Evolutionary conservation across 139 green algal genomes (phyloP), one percentile per base, ranked within the genome.

Genomic region (Chlamydomonas applanata): DNA sequence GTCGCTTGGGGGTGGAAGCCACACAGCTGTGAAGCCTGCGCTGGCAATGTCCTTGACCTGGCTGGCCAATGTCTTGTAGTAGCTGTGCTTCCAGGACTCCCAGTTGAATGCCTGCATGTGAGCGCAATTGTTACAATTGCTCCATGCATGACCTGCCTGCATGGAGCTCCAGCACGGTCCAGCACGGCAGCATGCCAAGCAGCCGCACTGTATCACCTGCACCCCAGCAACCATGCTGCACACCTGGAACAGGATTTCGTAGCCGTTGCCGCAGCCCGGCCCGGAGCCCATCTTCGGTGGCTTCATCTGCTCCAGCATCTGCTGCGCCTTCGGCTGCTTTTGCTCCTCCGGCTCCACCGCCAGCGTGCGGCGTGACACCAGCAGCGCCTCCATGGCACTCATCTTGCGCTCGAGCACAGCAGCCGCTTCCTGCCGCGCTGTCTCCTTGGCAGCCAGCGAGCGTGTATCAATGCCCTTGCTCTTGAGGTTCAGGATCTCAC

Each of bases 221-320:
- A n/a, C n/a, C n/a, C n/a, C n/a, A n/a, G n/a, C n/a, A n/a, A n/a
- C n/a, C n/a, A n/a, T n/a, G n/a, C n/a, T n/a, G 7, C 49, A 25
- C 54, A 87, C 85, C 84, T 97, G 94, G 71, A 98, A 82, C 69
- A 98, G 90, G 85, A 98, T 93, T 84, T 98, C 94, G 66, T 90
- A 88, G 2, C 95, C 95, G 40, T 81, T 92, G 69, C 95, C 95
- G 2, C 86, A 82, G 9, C 89, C 89, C 30, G 90, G 87, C 3
- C 88, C 88, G 40, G 86, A 88, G 34, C 79, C 85, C 24, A 56
- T 34, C 13, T 66, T 64, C 4, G 79, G 65, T 61, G 77, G 77
- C 74, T 82, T 86, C 69, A 91, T 83, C 71, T 78, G 78, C 61
- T 82, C 82, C 66, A 82, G 71, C 63, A 88, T 44, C 72, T 79